phyloP scores from a whole-genome alignment of 2,329 filamentous ascomycete species.

The Trichoderma simmonsii region DNA sequence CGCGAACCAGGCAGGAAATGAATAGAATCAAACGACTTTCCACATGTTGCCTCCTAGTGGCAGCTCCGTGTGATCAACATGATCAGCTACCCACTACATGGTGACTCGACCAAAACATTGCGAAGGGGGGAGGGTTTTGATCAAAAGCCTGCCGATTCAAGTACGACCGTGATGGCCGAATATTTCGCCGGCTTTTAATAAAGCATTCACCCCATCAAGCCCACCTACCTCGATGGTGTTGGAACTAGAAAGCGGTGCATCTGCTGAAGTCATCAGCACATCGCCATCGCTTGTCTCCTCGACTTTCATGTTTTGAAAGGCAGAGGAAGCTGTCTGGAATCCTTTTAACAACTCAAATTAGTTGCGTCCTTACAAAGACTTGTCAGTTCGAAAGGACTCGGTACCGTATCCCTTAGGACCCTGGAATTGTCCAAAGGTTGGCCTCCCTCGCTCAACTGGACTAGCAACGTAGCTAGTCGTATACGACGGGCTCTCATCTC shows the following conservation, averaged over 20 bases:
- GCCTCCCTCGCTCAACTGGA: conserved; percentile 27
- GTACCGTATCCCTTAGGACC: conserved; percentile 38
- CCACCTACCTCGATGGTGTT: conserved; percentile 26
- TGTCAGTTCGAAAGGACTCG: conserved; percentile 21
- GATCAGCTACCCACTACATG: background rate
- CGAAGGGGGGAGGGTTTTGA: background rate
- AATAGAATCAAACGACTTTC: background rate
- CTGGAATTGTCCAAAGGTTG: conserved; percentile 24
- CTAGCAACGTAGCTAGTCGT: conserved; percentile 23
- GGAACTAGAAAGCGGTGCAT: conserved; percentile 22
- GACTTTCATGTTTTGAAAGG: conserved; percentile 32
- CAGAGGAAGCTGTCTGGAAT: conserved; percentile 34
- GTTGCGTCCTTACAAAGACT: conserved; percentile 24
- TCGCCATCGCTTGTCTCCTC: conserved; percentile 31
- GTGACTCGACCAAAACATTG: background rate
- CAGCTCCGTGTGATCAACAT: background rate
- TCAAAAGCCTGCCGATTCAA: background rate
- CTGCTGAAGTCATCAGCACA: conserved; percentile 31
- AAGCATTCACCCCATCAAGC: conserved; percentile 57
- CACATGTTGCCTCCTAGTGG: background rate
- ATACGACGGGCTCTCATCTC: conserved; percentile 20
- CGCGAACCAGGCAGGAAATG: conserved; percentile 5
- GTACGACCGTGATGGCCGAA: conserved; percentile 44
- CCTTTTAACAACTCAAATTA: conserved; percentile 32
- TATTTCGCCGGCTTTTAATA: conserved; percentile 58